Percentiles rank a stretch among this genome's conserved stretches.
phyloP scores from a whole-genome alignment of 78 protist genomes.

The Emiliania huxleyi region DNA sequence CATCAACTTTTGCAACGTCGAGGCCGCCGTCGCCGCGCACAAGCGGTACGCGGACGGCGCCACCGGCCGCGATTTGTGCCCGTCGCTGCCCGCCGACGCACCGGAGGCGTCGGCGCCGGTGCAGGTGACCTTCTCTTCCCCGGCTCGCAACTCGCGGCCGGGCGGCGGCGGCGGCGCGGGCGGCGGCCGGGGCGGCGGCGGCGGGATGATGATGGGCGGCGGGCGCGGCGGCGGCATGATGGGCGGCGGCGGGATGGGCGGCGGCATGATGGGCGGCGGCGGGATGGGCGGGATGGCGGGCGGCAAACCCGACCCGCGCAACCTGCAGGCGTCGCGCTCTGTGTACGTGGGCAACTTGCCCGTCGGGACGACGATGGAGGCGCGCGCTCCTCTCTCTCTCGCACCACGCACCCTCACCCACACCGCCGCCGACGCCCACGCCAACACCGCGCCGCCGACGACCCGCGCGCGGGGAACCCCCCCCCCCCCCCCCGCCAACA shows the following conservation, averaged over 20 bases:
- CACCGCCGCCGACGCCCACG: too few relatives aligned
- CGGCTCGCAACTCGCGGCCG: neutral
- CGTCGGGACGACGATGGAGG: neutral
- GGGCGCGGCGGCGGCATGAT: neutral
- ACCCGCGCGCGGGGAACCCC: too few relatives aligned
- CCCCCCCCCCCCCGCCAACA: too few relatives aligned
- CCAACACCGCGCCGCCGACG: too few relatives aligned
- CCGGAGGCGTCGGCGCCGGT: neutral
- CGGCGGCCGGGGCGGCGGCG: neutral
- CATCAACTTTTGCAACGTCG: neutral
- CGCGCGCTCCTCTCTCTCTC: too few relatives aligned
- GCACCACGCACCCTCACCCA: too few relatives aligned
- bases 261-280: neutral
- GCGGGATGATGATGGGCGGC: neutral
- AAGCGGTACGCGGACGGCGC: neutral
- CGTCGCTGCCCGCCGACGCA: neutral
- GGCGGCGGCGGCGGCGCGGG: too few relatives aligned
- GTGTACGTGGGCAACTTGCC: neutral
- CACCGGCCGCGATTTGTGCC: neutral
- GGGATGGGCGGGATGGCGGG: too few relatives aligned
- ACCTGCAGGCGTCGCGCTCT: neutral
- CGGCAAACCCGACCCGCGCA: too few relatives aligned
- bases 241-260: neutral
- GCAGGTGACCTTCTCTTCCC: neutral
- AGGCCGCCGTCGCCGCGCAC: neutral